Conservation (phyloP, 1,139 yeast species). For the Geotrichum aggregatum region DNA sequence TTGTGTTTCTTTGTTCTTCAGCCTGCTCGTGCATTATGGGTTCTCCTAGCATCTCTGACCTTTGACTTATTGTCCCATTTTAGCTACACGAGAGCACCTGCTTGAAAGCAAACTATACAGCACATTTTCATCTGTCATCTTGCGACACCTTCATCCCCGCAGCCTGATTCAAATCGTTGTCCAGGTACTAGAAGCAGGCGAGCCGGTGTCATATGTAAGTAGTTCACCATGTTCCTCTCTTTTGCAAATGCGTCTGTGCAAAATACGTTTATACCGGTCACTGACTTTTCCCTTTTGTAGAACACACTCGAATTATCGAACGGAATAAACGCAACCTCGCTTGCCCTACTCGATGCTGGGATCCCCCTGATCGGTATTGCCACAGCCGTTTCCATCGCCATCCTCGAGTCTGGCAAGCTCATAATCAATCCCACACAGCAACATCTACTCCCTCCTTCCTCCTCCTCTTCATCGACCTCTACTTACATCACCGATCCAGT, state of each 20-base stretch:
- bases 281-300: constrained; percentile 14
- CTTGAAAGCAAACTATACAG: constrained; percentile 67
- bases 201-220: constrained; percentile 34
- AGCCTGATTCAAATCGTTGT: constrained; percentile 80
- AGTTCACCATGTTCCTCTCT: background rate
- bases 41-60: too few relatives aligned
- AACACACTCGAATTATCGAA: constrained; percentile 55
- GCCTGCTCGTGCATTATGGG: too few relatives aligned
- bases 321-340: constrained; percentile 64
- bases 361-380: constrained; percentile 63
- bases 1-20: background rate
- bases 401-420: constrained; percentile 39
- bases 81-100: constrained; percentile 67
- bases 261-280: background rate
- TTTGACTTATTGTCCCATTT: background rate
- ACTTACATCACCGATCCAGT: constrained; percentile 6
- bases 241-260: too few relatives aligned
- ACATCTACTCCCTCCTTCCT: too few relatives aligned
- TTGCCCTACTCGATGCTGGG: constrained; percentile 78
- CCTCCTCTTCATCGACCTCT: constrained; percentile 12
- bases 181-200: constrained; percentile 69
- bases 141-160: constrained; percentile 71
- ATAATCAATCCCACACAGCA: constrained; percentile 45
- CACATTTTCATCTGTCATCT: constrained; percentile 57
- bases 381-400: constrained; percentile 50